Percentiles rank a stretch among this genome's conserved stretches.
These are phyloP conservation scores for Syzygium aqueum DNA, from an alignment of 345 rosid species.

Conservation along the genomic window DNA sequence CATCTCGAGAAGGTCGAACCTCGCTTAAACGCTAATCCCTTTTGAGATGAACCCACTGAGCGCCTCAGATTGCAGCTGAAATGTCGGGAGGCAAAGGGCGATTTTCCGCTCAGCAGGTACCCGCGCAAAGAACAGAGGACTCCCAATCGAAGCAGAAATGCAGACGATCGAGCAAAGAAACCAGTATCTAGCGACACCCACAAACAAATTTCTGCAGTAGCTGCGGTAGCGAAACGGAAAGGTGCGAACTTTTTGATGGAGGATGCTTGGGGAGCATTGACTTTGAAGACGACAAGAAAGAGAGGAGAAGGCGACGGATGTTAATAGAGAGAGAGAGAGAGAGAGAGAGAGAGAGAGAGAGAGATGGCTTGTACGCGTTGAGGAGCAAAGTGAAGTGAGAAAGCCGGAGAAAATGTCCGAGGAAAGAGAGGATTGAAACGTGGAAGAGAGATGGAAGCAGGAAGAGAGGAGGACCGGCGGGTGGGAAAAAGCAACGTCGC, in stretches of 20 bases:
- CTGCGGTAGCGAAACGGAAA: not conserved
- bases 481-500: constrained; percentile 5
- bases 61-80: not conserved
- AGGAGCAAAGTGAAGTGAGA: not conserved
- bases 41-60: not conserved
- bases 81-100: not conserved
- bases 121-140: not conserved
- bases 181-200: not conserved
- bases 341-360: not conserved
- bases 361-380: not conserved
- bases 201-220: not conserved
- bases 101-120: not conserved
- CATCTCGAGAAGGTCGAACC: not conserved
- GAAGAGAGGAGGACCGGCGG: not conserved
- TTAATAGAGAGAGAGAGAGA: not conserved
- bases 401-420: not conserved
- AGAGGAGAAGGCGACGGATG: not conserved
- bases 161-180: not conserved
- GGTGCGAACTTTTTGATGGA: not conserved
- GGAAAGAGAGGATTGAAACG: not conserved
- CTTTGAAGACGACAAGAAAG: not conserved
- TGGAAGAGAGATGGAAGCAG: not conserved
- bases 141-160: not conserved
- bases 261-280: not conserved
- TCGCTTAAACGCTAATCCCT: not conserved